phyloP scores from a whole-genome alignment of 371 early-diverging fungal species.

The Mortierella sp. region DNA sequence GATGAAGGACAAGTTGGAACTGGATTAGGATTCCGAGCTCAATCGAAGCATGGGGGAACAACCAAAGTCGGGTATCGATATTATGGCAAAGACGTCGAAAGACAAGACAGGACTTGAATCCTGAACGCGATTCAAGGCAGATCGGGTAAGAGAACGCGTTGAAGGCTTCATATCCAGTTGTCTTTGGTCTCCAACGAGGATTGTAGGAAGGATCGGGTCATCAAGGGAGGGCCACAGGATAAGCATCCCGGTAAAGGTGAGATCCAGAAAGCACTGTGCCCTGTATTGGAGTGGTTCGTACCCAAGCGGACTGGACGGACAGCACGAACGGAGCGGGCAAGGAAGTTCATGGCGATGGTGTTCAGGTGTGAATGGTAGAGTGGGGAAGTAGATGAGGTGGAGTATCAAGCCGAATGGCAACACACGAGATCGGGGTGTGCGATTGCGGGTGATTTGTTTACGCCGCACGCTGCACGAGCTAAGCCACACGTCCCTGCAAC shows the following conservation, averaged over 20 bases:
- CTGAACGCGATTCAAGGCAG: too few species aligned
- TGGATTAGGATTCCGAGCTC: neutral
- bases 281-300: constrained; percentile 8
- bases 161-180: too few species aligned
- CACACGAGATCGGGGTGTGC: neutral
- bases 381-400: constrained; percentile 6
- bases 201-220: too few species aligned
- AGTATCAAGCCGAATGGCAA: neutral
- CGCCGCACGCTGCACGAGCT: too few species aligned
- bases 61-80: neutral
- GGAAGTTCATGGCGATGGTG: constrained; percentile 40
- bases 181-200: too few species aligned
- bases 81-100: too few species aligned
- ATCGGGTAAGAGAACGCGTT: too few species aligned
- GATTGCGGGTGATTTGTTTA: neutral
- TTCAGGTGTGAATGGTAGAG: constrained; percentile 11
- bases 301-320: constrained; percentile 53
- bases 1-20: neutral
- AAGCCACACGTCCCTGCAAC: too few species aligned
- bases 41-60: neutral
- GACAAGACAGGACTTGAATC: too few species aligned
- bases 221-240: neutral
- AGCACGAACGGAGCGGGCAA: constrained; percentile 50
- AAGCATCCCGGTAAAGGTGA: neutral
- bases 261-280: neutral